A percentile compares a stretch with the other conserved stretches of the same genome.
phyloP scores from a whole-genome alignment of 306 rosid genomes.

The Sophora flavescens region DNA sequence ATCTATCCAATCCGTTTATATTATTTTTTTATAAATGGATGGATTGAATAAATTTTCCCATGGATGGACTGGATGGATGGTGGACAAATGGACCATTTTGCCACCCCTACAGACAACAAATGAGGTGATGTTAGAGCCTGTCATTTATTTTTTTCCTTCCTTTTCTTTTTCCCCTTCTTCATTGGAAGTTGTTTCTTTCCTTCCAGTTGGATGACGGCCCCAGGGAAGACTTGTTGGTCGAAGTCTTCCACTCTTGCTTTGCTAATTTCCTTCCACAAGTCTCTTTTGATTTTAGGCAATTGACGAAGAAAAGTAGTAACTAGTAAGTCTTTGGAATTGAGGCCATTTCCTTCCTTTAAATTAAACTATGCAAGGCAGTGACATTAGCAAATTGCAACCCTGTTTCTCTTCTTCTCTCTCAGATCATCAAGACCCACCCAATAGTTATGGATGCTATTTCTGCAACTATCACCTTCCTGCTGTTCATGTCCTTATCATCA shows the following conservation, averaged over 20 bases:
- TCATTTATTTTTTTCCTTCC: too few relatives aligned
- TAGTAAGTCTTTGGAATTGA: not conserved
- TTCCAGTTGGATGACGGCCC: not conserved
- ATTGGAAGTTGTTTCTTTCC: not conserved
- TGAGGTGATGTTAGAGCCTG: too few relatives aligned
- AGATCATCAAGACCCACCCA: not conserved
- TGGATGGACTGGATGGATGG: too few relatives aligned
- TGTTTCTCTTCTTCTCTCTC: not conserved
- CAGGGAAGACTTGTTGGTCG: too few relatives aligned
- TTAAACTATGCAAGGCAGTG: not conserved
- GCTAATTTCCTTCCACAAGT: not conserved
- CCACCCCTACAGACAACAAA: too few relatives aligned
- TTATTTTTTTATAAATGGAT: too few relatives aligned
- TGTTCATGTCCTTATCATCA: not conserved
- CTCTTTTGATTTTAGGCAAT: not conserved
- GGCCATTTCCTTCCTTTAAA: not conserved
- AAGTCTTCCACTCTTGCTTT: not conserved
- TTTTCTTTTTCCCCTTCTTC: too few relatives aligned
- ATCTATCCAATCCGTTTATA: too few relatives aligned
- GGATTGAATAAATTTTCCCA: too few relatives aligned
- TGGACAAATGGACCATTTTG: too few relatives aligned
- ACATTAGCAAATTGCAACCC: not conserved
- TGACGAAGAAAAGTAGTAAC: not conserved
- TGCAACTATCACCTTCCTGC: not conserved
- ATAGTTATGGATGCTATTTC: slow-evolving; percentile 30